Evolutionary conservation across 2,329 filamentous ascomycete genomes (phyloP).

Genomic region (Colletotrichum acutatum): DNA sequence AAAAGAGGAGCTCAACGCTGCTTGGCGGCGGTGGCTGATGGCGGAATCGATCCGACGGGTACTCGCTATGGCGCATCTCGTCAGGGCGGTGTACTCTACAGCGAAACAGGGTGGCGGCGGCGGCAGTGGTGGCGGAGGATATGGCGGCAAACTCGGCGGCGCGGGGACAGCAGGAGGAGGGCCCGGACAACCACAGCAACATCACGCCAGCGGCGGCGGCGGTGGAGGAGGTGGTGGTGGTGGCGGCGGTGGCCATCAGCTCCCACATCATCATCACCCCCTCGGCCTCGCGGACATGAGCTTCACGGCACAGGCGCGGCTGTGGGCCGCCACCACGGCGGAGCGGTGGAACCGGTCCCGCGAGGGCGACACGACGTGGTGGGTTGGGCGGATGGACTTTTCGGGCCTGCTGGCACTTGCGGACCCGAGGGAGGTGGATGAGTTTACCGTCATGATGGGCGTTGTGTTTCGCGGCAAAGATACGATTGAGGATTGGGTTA

Average conservation of each 20-base stretch:
- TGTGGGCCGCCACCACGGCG: slow-evolving; percentile 36
- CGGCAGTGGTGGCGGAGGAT: neutral
- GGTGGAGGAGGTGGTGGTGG: slow-evolving; percentile 1
- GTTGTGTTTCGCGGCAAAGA: slow-evolving; percentile 35
- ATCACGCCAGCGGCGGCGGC: neutral
- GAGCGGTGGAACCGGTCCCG: slow-evolving; percentile 36
- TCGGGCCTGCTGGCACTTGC: slow-evolving; percentile 32
- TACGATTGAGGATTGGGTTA: slow-evolving; percentile 36
- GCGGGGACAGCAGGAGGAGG: neutral
- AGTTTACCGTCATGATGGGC: slow-evolving; percentile 33
- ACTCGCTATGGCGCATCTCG: slow-evolving; percentile 33
- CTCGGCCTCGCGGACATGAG: slow-evolving; percentile 33
- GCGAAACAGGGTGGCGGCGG: slow-evolving; percentile 31
- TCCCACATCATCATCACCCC: slow-evolving; percentile 6
- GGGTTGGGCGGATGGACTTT: slow-evolving; percentile 36
- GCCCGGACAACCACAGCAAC: neutral
- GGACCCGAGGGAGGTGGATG: slow-evolving; percentile 34
- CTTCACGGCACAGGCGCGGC: slow-evolving; percentile 34
- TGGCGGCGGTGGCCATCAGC: neutral
- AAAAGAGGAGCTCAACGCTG: slow-evolving; percentile 33
- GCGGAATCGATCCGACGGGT: slow-evolving; percentile 36
- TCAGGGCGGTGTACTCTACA: slow-evolving; percentile 33
- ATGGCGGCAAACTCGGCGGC: slow-evolving; percentile 15
- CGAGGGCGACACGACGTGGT: slow-evolving; percentile 33
- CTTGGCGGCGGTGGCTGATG: slow-evolving; percentile 37